A percentile compares a stretch with the other conserved stretches of the same genome.
phyloP scores from a whole-genome alignment of 2,329 filamentous ascomycete genomes.

The Aspergillus proliferans region DNA sequence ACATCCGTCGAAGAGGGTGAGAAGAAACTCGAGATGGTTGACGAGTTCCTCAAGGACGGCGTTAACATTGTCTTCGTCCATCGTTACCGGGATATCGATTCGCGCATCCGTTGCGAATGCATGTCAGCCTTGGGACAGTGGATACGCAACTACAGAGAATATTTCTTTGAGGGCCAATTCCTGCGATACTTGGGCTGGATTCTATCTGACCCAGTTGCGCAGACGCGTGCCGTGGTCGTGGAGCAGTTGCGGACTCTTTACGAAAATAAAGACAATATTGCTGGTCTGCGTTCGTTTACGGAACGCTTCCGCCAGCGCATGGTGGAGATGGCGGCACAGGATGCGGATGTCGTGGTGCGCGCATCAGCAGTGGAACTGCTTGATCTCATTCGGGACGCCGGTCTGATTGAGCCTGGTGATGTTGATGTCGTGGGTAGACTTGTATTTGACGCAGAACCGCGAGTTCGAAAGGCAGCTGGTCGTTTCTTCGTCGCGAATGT shows the following conservation, averaged over 20 bases:
- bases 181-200: constrained; percentile 94
- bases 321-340: constrained; percentile 85
- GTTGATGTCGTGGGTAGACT: constrained; percentile 82
- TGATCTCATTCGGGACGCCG: constrained; percentile 72
- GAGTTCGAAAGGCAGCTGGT: constrained; percentile 81
- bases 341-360: constrained; percentile 74
- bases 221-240: constrained; percentile 77
- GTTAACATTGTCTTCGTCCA: constrained; percentile 94
- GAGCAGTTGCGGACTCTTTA: constrained; percentile 76
- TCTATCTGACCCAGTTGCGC: constrained; percentile 70
- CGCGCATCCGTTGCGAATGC: constrained; percentile 81
- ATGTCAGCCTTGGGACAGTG: constrained; percentile 79
- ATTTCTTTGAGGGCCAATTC: constrained; percentile 86
- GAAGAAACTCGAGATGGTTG: constrained; percentile 62
- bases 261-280: constrained; percentile 70
- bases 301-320: constrained; percentile 82
- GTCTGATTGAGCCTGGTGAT: constrained; percentile 83
- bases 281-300: constrained; percentile 77
- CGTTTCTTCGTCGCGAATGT: constrained; percentile 87
- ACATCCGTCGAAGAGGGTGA: constrained; percentile 65
- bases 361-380: constrained; percentile 75
- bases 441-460: constrained; percentile 79
- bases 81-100: constrained; percentile 88
- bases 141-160: constrained; percentile 77
- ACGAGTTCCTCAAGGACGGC: constrained; percentile 70